Base-by-base conservation (phyloP, 805 yeast genomes). In the Ogataea pilisensis region DNA sequence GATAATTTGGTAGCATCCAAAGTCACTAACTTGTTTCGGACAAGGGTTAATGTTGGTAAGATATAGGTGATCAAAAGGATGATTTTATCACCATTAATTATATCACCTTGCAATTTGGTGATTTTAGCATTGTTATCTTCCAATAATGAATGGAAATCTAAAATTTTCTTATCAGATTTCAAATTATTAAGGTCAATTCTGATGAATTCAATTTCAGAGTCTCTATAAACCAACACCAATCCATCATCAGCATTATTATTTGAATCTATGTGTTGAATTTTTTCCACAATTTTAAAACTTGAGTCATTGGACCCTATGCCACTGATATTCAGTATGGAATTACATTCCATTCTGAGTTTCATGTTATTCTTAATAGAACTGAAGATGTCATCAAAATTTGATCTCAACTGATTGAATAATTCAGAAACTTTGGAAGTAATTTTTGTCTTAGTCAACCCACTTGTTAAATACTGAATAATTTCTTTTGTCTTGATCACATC, bases 391-490 rank as follows among this genome's bases (percentile, higher is more conserved):
- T 42, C 39, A 29, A 53, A 48, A 17, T 34, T 33, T 3, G 25
- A 12, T 14, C 48, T 42, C 28, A 57, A 36, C 1, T 40, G 24
- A 12, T 46, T 39, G 14, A 46, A 55, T 5, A 42, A 24, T 11
- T 37, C 22, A 18, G 33, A 11, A 13, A 36, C 36, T 13, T 42
- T 41, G 25, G 37, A 39, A n/a, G 37, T 27, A 12, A 22, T 34
- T 19, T 37, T 36, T 13, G 52, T 26, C 16, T 37, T 42, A 2
- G 27, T 29, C n/a, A 53, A 41, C 2, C 55, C 49, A 21, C 46
- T 46, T 19, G 55, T 50, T 32, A 69, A 49, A 43, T 55, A 65
- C 9, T 54, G 50, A n/a, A 62, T 58, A 5, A 68, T 54, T 19
- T 58, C 61, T 21, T 57, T 50, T 1, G 66, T 54, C 18, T 41